Evolutionary conservation across 2,329 filamentous ascomycete species (phyloP).

Genomic region (Sporothrix globosa): DNA sequence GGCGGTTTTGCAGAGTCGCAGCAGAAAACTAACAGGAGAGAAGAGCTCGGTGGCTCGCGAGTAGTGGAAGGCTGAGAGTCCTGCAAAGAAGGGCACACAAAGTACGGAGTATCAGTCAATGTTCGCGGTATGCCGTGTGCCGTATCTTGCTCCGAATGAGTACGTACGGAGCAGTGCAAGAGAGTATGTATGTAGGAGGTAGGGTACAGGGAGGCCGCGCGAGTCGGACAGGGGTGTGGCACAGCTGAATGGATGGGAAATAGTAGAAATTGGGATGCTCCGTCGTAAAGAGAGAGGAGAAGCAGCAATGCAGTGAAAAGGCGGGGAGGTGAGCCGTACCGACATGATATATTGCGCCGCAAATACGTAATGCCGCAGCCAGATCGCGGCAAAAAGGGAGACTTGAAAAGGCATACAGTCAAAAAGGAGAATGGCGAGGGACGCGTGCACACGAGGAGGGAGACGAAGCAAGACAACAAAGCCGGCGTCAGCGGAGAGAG

Average conservation of each 20-base stretch:
- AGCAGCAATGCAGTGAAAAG: not conserved
- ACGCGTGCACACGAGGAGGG: not conserved
- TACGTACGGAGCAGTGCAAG: not conserved
- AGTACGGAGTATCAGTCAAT: not conserved
- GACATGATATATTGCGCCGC: slow-evolving; percentile 19
- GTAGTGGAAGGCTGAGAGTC: slow-evolving; percentile 7
- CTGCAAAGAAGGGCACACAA: not conserved
- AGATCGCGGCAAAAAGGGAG: slow-evolving; percentile 22
- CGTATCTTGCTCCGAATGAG: no score
- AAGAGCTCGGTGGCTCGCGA: not conserved
- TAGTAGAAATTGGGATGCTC: slow-evolving; percentile 20
- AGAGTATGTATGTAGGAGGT: not conserved
- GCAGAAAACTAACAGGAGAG: not conserved
- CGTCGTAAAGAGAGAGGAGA: slow-evolving; percentile 19
- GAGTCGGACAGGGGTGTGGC: slow-evolving; percentile 5
- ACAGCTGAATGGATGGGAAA: slow-evolving; percentile 7
- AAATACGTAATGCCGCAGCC: slow-evolving; percentile 19
- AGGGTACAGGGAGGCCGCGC: slow-evolving; percentile 1
- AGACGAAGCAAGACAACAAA: slow-evolving; percentile 18
- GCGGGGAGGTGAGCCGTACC: slow-evolving; percentile 11
- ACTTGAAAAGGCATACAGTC: not conserved
- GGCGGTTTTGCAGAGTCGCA: not conserved
- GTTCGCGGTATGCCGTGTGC: no score
- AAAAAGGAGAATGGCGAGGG: not conserved
- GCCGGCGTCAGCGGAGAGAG: slow-evolving; percentile 2